These are phyloP conservation scores for Paraconiothyrium sp. DNA, from an alignment of 2,329 filamentous ascomycete species.

Conservation along the genomic window DNA sequence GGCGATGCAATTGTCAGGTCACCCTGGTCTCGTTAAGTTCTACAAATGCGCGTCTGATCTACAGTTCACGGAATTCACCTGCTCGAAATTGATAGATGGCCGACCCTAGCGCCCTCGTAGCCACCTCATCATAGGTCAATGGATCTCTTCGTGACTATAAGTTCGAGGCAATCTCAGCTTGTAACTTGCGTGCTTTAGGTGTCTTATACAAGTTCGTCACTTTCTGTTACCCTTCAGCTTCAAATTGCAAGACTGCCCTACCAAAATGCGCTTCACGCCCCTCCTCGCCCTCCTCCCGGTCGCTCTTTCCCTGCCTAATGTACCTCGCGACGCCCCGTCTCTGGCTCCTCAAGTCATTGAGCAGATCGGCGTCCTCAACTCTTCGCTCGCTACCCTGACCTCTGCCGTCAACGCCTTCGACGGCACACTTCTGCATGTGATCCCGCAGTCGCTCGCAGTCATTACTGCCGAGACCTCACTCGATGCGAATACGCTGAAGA, in stretches of 20 bases:
- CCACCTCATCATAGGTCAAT: not conserved
- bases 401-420: constrained; percentile 34
- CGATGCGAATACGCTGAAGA: constrained; percentile 29
- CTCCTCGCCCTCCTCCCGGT: constrained; percentile 2
- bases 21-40: not conserved
- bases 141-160: not conserved
- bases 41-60: not conserved
- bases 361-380: constrained; percentile 28
- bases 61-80: not conserved
- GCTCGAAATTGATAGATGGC: not conserved
- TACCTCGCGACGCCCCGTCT: constrained; percentile 1
- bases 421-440: constrained; percentile 25
- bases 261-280: not conserved
- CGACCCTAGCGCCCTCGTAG: not conserved
- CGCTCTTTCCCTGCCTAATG: not conserved
- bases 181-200: not conserved
- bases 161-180: not conserved
- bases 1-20: not conserved
- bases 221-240: not conserved
- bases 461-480: constrained; percentile 28
- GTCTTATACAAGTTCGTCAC: not conserved
- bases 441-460: constrained; percentile 34
- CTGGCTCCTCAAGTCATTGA: constrained; percentile 23
- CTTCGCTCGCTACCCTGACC: constrained; percentile 27
- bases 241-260: not conserved